These are phyloP conservation scores for Pythium apleroticum DNA, from an alignment of 352 stramenopile species.

Conservation along the genomic window DNA sequence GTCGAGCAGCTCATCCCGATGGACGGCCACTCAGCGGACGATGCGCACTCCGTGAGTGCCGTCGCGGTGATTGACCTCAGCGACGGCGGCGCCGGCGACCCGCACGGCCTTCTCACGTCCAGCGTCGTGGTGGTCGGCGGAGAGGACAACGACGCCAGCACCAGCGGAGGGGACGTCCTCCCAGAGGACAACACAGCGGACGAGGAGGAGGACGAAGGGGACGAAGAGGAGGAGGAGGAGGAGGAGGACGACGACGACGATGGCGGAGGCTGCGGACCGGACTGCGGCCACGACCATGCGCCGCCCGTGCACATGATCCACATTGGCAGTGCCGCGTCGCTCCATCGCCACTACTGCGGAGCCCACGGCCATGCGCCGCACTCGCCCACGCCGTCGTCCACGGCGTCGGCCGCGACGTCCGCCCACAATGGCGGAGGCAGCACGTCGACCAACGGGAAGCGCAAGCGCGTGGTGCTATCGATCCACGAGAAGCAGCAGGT, in stretches of 20 bases:
- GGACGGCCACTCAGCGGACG: constrained; percentile 17
- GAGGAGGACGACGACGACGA: constrained; percentile 18
- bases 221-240: constrained; percentile 23
- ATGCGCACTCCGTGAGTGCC: constrained; percentile 30
- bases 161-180: constrained; percentile 2
- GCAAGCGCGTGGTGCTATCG: constrained; percentile 82
- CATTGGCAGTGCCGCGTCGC: constrained; percentile 3
- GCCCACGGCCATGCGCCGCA: neutral
- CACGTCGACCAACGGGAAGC: constrained; percentile 34
- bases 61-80: constrained; percentile 33
- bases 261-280: constrained; percentile 3
- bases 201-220: constrained; percentile 16
- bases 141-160: constrained; percentile 13
- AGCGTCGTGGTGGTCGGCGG: constrained; percentile 32
- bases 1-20: neutral
- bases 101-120: constrained; percentile 26
- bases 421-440: constrained; percentile 7
- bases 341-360: neutral
- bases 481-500: constrained; percentile 87
- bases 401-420: neutral
- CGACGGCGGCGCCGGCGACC: constrained; percentile 21
- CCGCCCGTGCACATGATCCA: constrained; percentile 22
- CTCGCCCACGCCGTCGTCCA: constrained; percentile 22
- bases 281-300: constrained; percentile 21
- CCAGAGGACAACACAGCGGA: constrained; percentile 6